Percentiles rank a stretch among this genome's conserved stretches.
Evolutionary conservation across 345 rosid species (phyloP).

Genomic region (Erodium maritimum): DNA sequence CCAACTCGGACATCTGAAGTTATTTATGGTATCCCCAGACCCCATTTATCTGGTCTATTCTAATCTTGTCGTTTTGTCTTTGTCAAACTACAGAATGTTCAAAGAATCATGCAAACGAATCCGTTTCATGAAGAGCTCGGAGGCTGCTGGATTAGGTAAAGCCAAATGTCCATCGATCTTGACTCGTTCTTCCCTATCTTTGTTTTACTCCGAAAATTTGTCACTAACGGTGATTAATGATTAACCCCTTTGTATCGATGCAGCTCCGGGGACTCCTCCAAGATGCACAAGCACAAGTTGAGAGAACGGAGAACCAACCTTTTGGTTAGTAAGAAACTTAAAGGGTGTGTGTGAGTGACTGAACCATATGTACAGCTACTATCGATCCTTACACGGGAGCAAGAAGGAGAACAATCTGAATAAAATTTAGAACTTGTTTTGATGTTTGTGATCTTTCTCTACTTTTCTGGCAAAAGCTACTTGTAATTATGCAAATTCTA

Average conservation of each 20-base stretch:
- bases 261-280: conserved; percentile 2
- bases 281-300: neutral
- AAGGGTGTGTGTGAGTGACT: neutral
- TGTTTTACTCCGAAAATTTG: neutral
- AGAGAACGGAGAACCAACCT: neutral
- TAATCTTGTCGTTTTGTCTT: neutral
- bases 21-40: neutral
- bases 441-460: neutral
- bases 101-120: conserved; percentile 17
- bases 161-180: neutral
- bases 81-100: conserved; percentile 10
- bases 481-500: neutral
- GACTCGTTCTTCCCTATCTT: neutral
- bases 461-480: neutral
- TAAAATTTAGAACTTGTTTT: neutral
- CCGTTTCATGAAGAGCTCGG: conserved; percentile 11
- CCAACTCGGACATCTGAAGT: neutral
- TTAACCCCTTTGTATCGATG: neutral
- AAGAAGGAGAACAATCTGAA: neutral
- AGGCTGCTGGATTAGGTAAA: conserved; percentile 9
- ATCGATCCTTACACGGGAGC: neutral
- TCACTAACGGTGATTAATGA: neutral
- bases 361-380: neutral
- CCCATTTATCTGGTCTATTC: neutral
- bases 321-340: neutral